phyloP scores from a whole-genome alignment of 331 rosid genomes.

The Malus hybrid region DNA sequence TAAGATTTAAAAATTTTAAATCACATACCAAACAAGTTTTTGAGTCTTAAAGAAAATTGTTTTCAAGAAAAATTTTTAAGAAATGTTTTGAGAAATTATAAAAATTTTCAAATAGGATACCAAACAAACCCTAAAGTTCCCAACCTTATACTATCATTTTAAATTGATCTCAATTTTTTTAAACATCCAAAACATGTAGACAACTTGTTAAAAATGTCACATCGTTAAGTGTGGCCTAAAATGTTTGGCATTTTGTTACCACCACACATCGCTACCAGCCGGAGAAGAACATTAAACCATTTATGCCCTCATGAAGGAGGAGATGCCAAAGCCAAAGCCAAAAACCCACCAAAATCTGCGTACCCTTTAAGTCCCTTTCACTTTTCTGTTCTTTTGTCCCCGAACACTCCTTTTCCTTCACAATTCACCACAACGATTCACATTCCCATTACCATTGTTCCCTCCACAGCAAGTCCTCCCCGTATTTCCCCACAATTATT shows the following conservation, averaged over 20 bases:
- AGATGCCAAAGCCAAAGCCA: conserved; percentile 22
- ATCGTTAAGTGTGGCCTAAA: too few relatives aligned
- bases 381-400: background rate
- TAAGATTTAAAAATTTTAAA: too few relatives aligned
- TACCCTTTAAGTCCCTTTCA: conserved; percentile 14
- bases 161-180: too few relatives aligned
- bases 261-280: background rate
- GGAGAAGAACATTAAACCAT: conserved; percentile 9
- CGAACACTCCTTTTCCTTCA: background rate
- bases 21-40: too few relatives aligned
- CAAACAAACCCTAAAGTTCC: too few relatives aligned
- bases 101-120: too few relatives aligned
- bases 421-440: background rate
- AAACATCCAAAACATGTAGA: background rate
- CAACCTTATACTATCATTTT: too few relatives aligned
- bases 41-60: too few relatives aligned
- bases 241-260: background rate
- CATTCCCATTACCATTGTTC: background rate
- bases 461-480: background rate
- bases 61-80: too few relatives aligned
- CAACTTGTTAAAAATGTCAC: too few relatives aligned
- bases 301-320: background rate
- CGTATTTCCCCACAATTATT: background rate
- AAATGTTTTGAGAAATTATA: too few relatives aligned
- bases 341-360: conserved; percentile 4